These are phyloP conservation scores for Stagonosporopsis vannaccii DNA, from an alignment of 2,329 filamentous ascomycete genomes.

Conservation along the genomic window DNA sequence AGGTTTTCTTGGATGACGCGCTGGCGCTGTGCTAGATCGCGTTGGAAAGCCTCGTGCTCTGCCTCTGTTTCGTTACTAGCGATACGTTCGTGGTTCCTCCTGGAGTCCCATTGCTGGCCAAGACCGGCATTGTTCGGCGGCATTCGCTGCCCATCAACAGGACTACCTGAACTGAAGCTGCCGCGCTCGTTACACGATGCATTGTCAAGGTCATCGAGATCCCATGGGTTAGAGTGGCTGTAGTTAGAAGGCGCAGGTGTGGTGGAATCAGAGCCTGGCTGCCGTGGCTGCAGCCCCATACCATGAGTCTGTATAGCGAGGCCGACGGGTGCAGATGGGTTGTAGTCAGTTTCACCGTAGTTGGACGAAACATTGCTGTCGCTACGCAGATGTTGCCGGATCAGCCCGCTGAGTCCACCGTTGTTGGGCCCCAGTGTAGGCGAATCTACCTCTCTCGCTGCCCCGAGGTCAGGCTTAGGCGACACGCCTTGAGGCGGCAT, in stretches of 20 bases:
- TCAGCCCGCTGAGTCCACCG: constrained; percentile 76
- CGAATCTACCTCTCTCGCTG: constrained; percentile 65
- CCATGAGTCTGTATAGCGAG: constrained; percentile 47
- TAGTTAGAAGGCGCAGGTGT: constrained; percentile 57
- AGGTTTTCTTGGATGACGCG: constrained; percentile 76
- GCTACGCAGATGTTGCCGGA: constrained; percentile 82
- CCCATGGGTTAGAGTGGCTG: constrained; percentile 63
- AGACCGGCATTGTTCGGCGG: constrained; percentile 17
- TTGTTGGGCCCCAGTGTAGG: constrained; percentile 76
- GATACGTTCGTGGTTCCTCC: constrained; percentile 56
- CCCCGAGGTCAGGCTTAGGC: constrained; percentile 23
- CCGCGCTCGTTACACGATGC: constrained; percentile 46
- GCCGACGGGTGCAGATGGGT: constrained; percentile 43
- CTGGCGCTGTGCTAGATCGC: constrained; percentile 74
- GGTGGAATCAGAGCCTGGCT: constrained; percentile 44
- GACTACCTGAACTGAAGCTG: constrained; percentile 47
- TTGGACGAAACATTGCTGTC: constrained; percentile 84
- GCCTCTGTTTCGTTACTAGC: constrained; percentile 60
- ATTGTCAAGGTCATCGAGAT: constrained; percentile 59
- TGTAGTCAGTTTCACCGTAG: constrained; percentile 56
- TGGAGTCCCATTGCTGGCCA: constrained; percentile 54
- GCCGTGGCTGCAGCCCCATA: constrained; percentile 35
- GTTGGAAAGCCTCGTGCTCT: constrained; percentile 74
- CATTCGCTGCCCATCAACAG: constrained; percentile 38
- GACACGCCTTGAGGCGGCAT: constrained; percentile 9